A percentile compares a stretch with the other conserved stretches of the same genome.
These are phyloP conservation scores for Diaporthe citriasiana DNA, from an alignment of 2,329 filamentous ascomycete genomes.

Conservation along the genomic window DNA sequence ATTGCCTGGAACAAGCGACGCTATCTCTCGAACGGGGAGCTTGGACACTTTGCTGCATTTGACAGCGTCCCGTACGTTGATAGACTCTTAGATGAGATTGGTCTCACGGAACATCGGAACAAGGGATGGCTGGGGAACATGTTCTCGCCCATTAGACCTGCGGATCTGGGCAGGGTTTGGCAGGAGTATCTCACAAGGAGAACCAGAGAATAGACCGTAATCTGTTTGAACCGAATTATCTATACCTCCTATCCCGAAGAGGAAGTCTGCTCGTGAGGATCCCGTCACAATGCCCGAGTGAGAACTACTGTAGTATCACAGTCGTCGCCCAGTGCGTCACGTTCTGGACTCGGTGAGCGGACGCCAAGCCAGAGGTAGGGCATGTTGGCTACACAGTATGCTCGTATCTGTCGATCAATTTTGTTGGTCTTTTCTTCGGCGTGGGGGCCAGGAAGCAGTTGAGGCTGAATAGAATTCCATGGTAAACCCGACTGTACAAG, in stretches of 20 bases:
- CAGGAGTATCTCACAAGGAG: not conserved
- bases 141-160: constrained; percentile 15
- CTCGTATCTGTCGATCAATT: no score
- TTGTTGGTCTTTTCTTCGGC: no score
- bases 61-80: constrained; percentile 14
- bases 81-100: constrained; percentile 1
- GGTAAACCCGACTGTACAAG: no score
- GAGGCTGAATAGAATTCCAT: no score
- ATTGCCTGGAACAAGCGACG: constrained; percentile 21
- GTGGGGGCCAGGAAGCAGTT: no score
- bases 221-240: not conserved
- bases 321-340: not conserved
- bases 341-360: no score
- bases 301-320: not conserved
- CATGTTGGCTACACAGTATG: no score
- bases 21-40: constrained; percentile 9
- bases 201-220: not conserved
- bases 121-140: constrained; percentile 25
- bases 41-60: not conserved
- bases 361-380: no score
- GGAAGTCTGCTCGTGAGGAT: not conserved
- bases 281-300: not conserved
- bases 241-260: not conserved
- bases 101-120: constrained; percentile 3
- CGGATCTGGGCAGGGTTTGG: constrained; percentile 7